phyloP scores from a whole-genome alignment of 768 basidiomycete genomes.

The Suillus hirtellus region DNA sequence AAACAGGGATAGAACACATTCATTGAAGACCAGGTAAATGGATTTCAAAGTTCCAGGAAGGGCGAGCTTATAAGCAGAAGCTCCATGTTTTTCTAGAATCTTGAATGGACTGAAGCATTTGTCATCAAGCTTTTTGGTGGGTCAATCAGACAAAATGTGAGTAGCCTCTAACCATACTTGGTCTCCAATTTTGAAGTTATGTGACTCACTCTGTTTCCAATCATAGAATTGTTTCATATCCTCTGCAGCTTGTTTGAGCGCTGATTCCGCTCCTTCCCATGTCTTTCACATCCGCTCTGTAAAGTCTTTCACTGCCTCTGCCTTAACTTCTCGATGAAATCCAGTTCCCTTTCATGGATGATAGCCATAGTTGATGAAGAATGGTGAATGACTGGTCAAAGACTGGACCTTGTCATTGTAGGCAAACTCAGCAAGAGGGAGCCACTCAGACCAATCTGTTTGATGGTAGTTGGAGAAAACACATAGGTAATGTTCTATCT shows the following conservation, averaged over 20 bases:
- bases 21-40: slow-evolving; percentile 21
- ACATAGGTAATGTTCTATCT: slow-evolving; percentile 41
- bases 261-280: slow-evolving; percentile 6
- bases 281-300: slow-evolving; percentile 18
- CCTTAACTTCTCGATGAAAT: not conserved
- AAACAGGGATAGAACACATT: too few relatives aligned
- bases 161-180: slow-evolving; percentile 24
- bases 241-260: slow-evolving; percentile 20
- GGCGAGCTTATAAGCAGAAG: slow-evolving; percentile 17
- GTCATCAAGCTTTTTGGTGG: slow-evolving; percentile 10
- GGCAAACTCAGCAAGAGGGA: slow-evolving; percentile 34
- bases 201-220: not conserved
- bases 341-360: too few relatives aligned
- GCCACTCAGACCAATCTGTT: slow-evolving; percentile 36
- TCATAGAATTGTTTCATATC: slow-evolving; percentile 22
- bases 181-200: slow-evolving; percentile 18
- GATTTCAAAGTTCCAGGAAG: slow-evolving; percentile 22
- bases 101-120: slow-evolving; percentile 26
- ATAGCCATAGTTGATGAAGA: too few relatives aligned
- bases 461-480: slow-evolving; percentile 34
- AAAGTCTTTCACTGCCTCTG: slow-evolving; percentile 18
- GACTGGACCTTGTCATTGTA: slow-evolving; percentile 40
- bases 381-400: too few relatives aligned
- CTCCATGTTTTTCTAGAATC: slow-evolving; percentile 21
- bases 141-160: slow-evolving; percentile 18